Evolutionary conservation across 129 eudicot species (phyloP), one percentile per base, ranked within the genome.

Genomic region (Flaveria sonorensis): DNA sequence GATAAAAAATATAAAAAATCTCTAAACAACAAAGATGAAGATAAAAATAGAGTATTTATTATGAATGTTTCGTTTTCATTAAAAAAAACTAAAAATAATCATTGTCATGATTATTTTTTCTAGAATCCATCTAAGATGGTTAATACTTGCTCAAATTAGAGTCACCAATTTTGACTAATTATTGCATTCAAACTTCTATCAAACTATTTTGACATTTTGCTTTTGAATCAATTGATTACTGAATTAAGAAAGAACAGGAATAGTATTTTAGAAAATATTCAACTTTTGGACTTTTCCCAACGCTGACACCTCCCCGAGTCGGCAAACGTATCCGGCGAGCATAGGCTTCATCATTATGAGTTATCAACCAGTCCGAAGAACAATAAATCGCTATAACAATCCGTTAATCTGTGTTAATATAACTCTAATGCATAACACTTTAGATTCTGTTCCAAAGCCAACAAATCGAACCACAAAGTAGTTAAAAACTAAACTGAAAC

Each of bases 121-220:
- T n/a, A n/a, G n/a, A n/a, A n/a, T n/a, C n/a, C n/a, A n/a, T n/a
- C n/a, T n/a, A n/a, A n/a, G 13, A 12, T 53, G 1, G 68, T 77
- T 28, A 15, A 77, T 39, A 4, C 47, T 42, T 68, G 12, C 50
- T 26, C 56, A 55, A 68, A 24, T 26, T 23, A 24, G 21, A 57
- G 61, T 56, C 70, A 62, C 50, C 82, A 78, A 46, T 46, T 78
- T 18, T 68, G 76, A 69, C 75, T 12, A 23, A 8, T 67, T 24
- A 43, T 77, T 56, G 32, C 60, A 11, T 51, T 7, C 8, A 39
- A 21, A 18, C 15, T 8, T 10, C 2, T 48, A 32, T 64, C 48
- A 75, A 26, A 46, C 71, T 46, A 21, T 16, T 61, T 74, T 28
- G 30, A 48, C 26, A 7, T 46, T 6, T 10, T 10, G 0, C 14